Evolutionary conservation across 768 basidiomycete genomes (phyloP).

Genomic region (Dictyophora rubrovolvata): DNA sequence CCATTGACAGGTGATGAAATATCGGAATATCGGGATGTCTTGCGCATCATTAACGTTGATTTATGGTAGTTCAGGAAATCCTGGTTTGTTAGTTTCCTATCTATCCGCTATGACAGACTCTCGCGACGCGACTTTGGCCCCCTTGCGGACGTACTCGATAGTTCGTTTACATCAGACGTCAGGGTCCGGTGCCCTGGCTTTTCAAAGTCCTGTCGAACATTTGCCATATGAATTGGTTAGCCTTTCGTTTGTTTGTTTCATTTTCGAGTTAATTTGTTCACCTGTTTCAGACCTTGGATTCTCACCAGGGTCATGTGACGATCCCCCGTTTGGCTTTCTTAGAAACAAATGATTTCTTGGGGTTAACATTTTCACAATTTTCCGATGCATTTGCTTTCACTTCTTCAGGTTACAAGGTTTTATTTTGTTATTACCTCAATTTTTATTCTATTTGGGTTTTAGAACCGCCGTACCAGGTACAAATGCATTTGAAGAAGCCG

Average conservation of each 20-base stretch:
- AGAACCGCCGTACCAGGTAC: slow-evolving; percentile 66
- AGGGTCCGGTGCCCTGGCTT: slow-evolving; percentile 30
- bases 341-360: neutral
- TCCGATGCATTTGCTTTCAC: slow-evolving; percentile 61
- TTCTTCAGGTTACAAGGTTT: slow-evolving; percentile 40
- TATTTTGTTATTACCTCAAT: neutral
- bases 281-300: slow-evolving; percentile 15
- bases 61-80: slow-evolving; percentile 34
- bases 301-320: neutral
- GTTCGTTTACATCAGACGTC: slow-evolving; percentile 33
- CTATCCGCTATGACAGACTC: slow-evolving; percentile 32
- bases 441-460: neutral
- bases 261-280: slow-evolving; percentile 53
- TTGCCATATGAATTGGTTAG: slow-evolving; percentile 74
- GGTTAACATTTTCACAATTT: slow-evolving; percentile 4
- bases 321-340: neutral
- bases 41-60: neutral
- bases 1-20: slow-evolving; percentile 41
- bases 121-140: slow-evolving; percentile 10
- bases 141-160: slow-evolving; percentile 58
- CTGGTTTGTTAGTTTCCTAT: slow-evolving; percentile 52
- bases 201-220: slow-evolving; percentile 35
- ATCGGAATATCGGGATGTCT: slow-evolving; percentile 7
- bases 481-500: slow-evolving; percentile 58
- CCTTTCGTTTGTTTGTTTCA: slow-evolving; percentile 3